Evolutionary conservation across 2,329 filamentous ascomycete genomes (phyloP).

Genomic region (Penicillium palitans): DNA sequence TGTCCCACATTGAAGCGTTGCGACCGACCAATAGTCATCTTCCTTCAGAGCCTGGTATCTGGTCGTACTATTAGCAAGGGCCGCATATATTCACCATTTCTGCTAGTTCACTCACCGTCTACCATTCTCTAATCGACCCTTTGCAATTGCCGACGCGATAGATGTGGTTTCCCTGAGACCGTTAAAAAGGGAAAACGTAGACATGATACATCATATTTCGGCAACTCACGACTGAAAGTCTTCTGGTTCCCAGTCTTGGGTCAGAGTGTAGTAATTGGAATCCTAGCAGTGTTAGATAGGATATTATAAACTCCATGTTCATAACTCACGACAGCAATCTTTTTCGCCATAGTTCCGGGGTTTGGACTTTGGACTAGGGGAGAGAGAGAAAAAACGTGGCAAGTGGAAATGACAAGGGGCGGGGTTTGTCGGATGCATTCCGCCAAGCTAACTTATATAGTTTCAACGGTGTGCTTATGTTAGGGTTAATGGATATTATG

Average conservation of each 20-base stretch:
- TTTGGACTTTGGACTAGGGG: neutral
- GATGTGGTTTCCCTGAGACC: conserved; percentile 18
- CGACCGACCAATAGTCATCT: conserved; percentile 22
- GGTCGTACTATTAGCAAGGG: neutral
- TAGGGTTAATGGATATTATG: neutral
- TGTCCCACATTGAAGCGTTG: neutral
- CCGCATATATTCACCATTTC: conserved; percentile 9
- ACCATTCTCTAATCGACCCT: conserved; percentile 18
- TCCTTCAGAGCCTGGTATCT: conserved; percentile 22
- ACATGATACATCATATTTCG: neutral
- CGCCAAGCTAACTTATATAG: neutral
- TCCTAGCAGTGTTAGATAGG: conserved; percentile 4
- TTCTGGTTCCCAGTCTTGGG: conserved; percentile 2
- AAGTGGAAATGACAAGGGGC: neutral
- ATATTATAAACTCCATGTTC: neutral
- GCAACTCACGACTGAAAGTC: conserved; percentile 19
- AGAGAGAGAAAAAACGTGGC: neutral
- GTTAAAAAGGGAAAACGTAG: neutral
- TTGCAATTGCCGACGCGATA: conserved; percentile 16
- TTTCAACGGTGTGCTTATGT: neutral
- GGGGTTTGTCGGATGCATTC: neutral
- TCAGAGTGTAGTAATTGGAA: conserved; percentile 10
- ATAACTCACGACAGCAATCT: conserved; percentile 1
- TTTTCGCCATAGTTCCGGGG: neutral
- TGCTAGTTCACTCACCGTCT: conserved; percentile 23